These are phyloP conservation scores for Fusarium sp. DNA, from an alignment of 2,329 filamentous ascomycete species.

Conservation along the genomic window DNA sequence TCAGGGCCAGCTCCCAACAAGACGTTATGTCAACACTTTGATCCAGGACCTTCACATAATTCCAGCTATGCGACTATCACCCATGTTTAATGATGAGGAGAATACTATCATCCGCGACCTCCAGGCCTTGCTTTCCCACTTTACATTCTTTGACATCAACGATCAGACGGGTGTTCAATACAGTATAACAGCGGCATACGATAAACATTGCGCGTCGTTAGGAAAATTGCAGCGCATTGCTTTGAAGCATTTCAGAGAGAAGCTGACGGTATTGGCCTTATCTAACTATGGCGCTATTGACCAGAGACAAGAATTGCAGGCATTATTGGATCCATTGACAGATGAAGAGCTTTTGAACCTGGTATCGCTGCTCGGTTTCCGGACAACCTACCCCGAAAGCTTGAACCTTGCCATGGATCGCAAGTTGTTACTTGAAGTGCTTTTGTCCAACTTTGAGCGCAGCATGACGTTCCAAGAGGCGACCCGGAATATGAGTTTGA, in stretches of 20 bases:
- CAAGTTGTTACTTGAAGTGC: conserved; percentile 75
- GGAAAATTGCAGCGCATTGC: conserved; percentile 83
- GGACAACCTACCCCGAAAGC: conserved; percentile 83
- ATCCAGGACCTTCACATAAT: conserved; percentile 88
- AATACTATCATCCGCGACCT: conserved; percentile 86
- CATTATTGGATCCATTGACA: conserved; percentile 78
- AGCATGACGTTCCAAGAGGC: conserved; percentile 86
- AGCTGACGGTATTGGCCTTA: conserved; percentile 89
- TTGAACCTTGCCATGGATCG: conserved; percentile 74
- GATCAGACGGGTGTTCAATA: conserved; percentile 88
- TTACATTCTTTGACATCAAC: conserved; percentile 88
- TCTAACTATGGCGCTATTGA: conserved; percentile 94
- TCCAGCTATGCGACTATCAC: conserved; percentile 81
- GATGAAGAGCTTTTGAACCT: conserved; percentile 81
- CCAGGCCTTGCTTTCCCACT: conserved; percentile 84
- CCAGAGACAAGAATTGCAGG: conserved; percentile 80
- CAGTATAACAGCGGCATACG: conserved; percentile 79
- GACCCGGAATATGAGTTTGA: conserved; percentile 75
- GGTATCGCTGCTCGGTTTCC: conserved; percentile 78
- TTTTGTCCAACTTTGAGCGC: conserved; percentile 81
- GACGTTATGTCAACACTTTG: conserved; percentile 91
- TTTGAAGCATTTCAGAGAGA: conserved; percentile 87
- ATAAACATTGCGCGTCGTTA: conserved; percentile 81
- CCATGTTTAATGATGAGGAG: conserved; percentile 79
- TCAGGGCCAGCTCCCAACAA: conserved; percentile 91